Base-by-base conservation (phyloP, 2,329 filamentous ascomycete genomes). In the Pezicula radicicola region DNA sequence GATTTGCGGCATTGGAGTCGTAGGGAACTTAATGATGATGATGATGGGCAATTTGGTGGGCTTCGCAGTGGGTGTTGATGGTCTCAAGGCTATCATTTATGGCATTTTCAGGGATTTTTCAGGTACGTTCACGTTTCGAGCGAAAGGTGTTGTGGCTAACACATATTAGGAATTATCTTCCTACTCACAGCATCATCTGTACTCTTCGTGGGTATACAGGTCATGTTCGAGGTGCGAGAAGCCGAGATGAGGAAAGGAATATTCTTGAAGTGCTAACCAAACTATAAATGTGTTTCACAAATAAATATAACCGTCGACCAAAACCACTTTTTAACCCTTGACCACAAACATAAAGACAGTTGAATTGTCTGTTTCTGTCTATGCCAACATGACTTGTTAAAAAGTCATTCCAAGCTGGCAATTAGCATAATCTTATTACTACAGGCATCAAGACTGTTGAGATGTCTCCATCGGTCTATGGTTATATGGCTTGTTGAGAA, bases 181-280 rank as follows among this genome's bases (percentile, higher is more conserved):
- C 70, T 97, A 42, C 65, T 84, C 10, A 76, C 77, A 3, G 88
- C 91, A 3, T 93, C 84, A 63, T 72, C 70, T n/a, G 84, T 82
- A 41, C 70, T 97, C 8, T 99, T 96, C 67, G 84, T 92, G 1
- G 92, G 88, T 25, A 81, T 88, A 40, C 93, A 97, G 73, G 75
- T 97, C 64, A 99, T 99, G 94, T 97, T 97, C 74, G 94, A 99
- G 75, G 81, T 95, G 60, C 79, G 94, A 48, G 90, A 97, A 73
- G 78, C 80, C 40, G 94, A 99, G 75, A 83, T 85, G 71, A 81
- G 93, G 62, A 83, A 82, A 60, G 94, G 94, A 1, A 87, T 97
- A 53, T 79, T 83, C 60, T 68, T 97, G 70, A 96, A 90, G 73
- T 97, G 91, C 68, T 96, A 65, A 51, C 40, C 43, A 15, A 46